phyloP scores from a whole-genome alignment of 1,284 basidiomycete genomes.

The Cutaneotrichosporon arboriforme region DNA sequence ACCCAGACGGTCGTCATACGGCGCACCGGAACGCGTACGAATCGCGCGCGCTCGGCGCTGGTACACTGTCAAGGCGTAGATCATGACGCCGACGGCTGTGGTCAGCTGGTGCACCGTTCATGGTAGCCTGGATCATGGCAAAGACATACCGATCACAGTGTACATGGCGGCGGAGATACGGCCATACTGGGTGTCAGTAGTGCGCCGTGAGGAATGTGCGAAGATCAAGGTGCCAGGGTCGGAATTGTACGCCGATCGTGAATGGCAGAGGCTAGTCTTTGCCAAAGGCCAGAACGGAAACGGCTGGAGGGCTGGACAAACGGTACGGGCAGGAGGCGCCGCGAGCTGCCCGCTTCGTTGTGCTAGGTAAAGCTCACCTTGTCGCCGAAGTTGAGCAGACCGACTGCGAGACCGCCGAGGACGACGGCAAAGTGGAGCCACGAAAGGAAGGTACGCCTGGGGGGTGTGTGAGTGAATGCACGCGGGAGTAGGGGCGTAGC shows the following conservation, averaged over 20 bases:
- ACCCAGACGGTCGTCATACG: constrained; percentile 94
- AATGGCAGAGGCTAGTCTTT: no score
- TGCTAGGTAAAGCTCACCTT: constrained; percentile 55
- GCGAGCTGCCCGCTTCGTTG: background rate
- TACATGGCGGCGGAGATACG: constrained; percentile 50
- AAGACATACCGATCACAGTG: constrained; percentile 45
- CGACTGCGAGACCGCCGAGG: constrained; percentile 85
- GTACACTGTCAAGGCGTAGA: constrained; percentile 90
- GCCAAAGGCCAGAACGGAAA: no score
- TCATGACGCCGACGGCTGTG: constrained; percentile 90
- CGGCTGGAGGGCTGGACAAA: no score
- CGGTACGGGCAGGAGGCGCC: no score
- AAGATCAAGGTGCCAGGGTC: background rate
- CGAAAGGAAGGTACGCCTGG: constrained; percentile 73
- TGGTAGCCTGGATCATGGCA: background rate
- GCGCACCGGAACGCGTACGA: constrained; percentile 80
- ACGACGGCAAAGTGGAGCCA: constrained; percentile 96
- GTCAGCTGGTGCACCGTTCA: constrained; percentile 1
- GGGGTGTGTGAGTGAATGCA: background rate
- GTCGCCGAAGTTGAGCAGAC: constrained; percentile 94
- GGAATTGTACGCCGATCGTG: background rate
- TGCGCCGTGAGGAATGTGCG: background rate
- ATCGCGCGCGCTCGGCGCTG: constrained; percentile 96
- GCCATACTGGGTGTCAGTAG: constrained; percentile 32
- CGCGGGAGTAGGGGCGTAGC: no score